Evolutionary conservation across 495 filamentous ascomycete species (phyloP), one percentile per base, ranked within the genome.

Genomic region (Penicillium steckii): DNA sequence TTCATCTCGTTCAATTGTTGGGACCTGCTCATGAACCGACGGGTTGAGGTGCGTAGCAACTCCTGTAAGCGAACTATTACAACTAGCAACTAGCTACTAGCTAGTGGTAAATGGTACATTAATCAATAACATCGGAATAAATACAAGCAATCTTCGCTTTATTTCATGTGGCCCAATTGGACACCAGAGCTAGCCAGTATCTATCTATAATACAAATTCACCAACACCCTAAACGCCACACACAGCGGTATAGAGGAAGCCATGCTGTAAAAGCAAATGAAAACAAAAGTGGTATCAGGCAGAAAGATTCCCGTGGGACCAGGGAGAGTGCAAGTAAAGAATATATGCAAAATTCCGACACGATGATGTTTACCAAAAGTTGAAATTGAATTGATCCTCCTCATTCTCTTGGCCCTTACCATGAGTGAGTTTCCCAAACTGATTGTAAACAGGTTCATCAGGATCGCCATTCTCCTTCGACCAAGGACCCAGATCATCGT

Each of bases 381-480:
- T 17, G 32, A 13, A 29, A 13, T 29, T 26, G 13, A 41, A 41
- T 19, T 41, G 38, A 41, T 41, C 38, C 19, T 41, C 46, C 13
- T 47, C 44, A 3, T 42, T 26, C 19, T 33, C 13, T 7, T 56
- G 37, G 18, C 64, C 73, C 45, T 69, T 76, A n/a, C 74, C 74
- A 44, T 65, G 66, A 33, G 75, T 55, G 22, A 76, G 48, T 19
- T 66, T 68, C 0, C 74, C 74, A 43, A 66, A 76, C 42, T 68
- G 62, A 33, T 76, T 77, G 48, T 77, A 76, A 8, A 75, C 59
- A 13, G 71, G 26, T 68, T 89, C 53, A 77, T 91, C 56, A 82
- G 82, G 66, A 79, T 81, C 54, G 62, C 83, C 51, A 78, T 88
- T 66, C 81, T 95, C 74, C 62, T 90, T 37, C 67, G 79, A 46